Conservation (phyloP, 345 rosid genomes). For the Brassica incana region DNA sequence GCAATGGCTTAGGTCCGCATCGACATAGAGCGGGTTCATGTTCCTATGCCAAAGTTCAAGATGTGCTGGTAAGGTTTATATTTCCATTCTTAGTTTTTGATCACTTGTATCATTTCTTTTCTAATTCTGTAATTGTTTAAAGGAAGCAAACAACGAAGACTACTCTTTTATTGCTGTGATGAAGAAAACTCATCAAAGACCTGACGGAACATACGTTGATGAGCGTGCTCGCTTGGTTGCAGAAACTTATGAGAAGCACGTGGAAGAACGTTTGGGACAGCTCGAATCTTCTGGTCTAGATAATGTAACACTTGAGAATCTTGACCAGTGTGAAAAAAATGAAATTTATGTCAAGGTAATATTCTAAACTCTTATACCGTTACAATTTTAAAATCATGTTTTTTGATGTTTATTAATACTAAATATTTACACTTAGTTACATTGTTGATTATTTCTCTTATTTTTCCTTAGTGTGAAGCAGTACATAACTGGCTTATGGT, state of each 20-base stretch:
- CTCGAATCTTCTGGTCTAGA: not conserved
- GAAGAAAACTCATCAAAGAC: not conserved
- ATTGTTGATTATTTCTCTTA: not conserved
- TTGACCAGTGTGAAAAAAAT: not conserved
- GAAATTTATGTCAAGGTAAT: not conserved
- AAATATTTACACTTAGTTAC: not conserved
- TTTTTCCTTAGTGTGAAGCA: not conserved
- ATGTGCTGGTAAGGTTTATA: not conserved
- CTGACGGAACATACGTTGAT: not conserved
- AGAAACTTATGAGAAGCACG: not conserved
- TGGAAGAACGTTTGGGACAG: not conserved
- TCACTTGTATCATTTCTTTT: not conserved
- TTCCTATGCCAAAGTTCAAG: not conserved
- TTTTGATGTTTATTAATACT: not conserved
- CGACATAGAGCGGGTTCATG: not conserved
- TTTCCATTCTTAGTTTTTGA: not conserved
- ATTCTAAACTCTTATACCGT: not conserved
- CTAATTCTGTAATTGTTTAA: not conserved
- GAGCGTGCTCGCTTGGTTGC: not conserved
- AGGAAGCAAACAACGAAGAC: not conserved
- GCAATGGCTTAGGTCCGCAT: not conserved
- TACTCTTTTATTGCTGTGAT: not conserved
- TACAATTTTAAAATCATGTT: not conserved
- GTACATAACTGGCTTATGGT: not conserved
- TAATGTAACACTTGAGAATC: not conserved